Percentiles rank a stretch among this genome's conserved stretches.
phyloP scores from a whole-genome alignment of 2,329 filamentous ascomycete species.

The Paecilomyces sp. region DNA sequence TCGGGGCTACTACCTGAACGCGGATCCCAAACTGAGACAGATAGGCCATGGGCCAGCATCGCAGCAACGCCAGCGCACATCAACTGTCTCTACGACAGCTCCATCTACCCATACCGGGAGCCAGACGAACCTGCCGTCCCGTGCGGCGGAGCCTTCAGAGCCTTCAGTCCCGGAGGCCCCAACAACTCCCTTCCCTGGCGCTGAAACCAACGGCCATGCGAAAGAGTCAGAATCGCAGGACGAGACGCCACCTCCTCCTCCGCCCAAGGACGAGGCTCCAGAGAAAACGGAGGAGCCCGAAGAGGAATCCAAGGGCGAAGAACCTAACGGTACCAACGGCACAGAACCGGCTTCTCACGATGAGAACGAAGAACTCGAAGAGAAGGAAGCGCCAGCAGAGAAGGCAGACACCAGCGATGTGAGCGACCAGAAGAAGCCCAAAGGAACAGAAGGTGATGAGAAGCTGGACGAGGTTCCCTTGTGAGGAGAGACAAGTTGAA shows the following conservation, averaged over 20 bases:
- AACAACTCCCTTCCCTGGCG: conserved; percentile 27
- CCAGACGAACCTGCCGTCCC: background rate
- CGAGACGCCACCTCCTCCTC: conserved; percentile 15
- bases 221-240: conserved; percentile 15
- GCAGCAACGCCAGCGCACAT: conserved; percentile 24
- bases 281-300: conserved; percentile 13
- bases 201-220: conserved; percentile 18
- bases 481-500: background rate
- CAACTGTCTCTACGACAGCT: background rate
- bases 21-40: conserved; percentile 59
- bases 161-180: conserved; percentile 16
- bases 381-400: background rate
- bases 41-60: conserved; percentile 30
- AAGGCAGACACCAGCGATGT: background rate
- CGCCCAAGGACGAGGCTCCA: conserved; percentile 10
- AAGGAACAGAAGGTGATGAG: conserved; percentile 23
- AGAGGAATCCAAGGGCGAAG: background rate
- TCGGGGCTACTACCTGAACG: conserved; percentile 92
- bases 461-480: conserved; percentile 29
- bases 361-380: background rate
- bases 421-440: conserved; percentile 16
- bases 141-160: background rate
- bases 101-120: background rate
- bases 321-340: background rate
- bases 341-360: background rate